phyloP scores from a whole-genome alignment of 139 green algal species.

The Yamagishiella unicocca region DNA sequence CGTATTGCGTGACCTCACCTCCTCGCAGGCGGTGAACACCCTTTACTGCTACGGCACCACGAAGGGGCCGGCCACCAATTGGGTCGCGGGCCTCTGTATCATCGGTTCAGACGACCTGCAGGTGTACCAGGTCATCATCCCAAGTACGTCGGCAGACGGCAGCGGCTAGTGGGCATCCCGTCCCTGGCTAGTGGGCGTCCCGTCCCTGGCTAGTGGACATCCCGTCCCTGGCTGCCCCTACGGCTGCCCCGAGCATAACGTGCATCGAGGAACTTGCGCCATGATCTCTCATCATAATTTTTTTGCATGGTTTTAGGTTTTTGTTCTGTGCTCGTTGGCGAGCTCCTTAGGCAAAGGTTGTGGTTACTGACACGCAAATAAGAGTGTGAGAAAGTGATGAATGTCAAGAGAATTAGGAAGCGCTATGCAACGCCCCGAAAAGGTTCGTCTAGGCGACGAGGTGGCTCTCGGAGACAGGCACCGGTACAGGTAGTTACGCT shows the following conservation, averaged over 20 bases:
- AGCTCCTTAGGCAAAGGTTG: too few species aligned
- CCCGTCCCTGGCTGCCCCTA: background rate
- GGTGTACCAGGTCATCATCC: background rate
- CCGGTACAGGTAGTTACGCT: too few species aligned
- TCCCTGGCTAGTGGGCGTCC: background rate
- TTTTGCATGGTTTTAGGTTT: background rate
- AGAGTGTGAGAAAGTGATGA: too few species aligned
- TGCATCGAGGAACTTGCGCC: background rate
- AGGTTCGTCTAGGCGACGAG: too few species aligned
- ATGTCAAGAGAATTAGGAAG: too few species aligned
- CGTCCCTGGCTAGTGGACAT: background rate
- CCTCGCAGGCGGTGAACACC: background rate
- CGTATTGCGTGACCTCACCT: background rate
- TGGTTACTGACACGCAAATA: too few species aligned
- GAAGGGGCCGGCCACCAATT: background rate
- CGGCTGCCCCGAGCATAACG: too few species aligned
- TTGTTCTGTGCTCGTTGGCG: too few species aligned
- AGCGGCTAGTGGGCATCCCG: background rate
- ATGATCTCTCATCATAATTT: background rate
- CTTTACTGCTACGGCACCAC: background rate
- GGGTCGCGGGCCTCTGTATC: background rate
- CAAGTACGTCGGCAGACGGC: too few species aligned
- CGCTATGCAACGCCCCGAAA: too few species aligned
- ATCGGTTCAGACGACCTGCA: background rate
- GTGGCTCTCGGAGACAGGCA: too few species aligned